Base-by-base conservation (phyloP, 305 asterid species). In the Fraxinus greggii region DNA sequence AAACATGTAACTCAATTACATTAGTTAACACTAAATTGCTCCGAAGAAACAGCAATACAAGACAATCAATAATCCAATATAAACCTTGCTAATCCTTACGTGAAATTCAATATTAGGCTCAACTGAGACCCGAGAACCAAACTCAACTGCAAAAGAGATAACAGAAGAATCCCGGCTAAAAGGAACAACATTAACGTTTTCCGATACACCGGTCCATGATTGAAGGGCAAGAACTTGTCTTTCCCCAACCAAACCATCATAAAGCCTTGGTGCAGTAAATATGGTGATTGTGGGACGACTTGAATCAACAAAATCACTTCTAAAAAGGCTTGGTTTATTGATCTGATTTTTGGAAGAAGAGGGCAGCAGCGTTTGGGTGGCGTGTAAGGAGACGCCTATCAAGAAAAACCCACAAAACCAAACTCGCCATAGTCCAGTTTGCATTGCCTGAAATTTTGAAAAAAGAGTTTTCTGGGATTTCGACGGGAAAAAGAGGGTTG, bases 151-250 rank as follows among this genome's bases (percentile, higher is more conserved):
- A 85, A 92, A 92, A 82, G 93, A 85, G 89, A 85, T 84, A 84
- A 91, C 98, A 61, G 98, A 91, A 72, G 94, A 89, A 75, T 96
- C 91, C 81, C 86, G 93, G 87, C 98, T 90, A 89, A 93, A 93
- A 83, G 94, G 92, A 82, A 94, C 88, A 76, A 93, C 94, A 72
- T 63, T 82, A 48, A 95, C 75, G 79, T 90, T 78, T 74, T 90
- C 81, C 2, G 97, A 90, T 31, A 93, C 88, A 67, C 92, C 91
- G 80, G 93, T 97, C 98, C 98, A 94, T 84, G 99, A 94, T 85
- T 88, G 92, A 59, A 96, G 85, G 77, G 98, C 98, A 84, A 92
- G 85, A 56, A 79, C 85, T 40, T 94, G 98, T 48, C 90, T 89
- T 85, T 93, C 87, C 76, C 98, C 98, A 72, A 81, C 77, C 8